These are phyloP conservation scores for Saccharum hybrid DNA, from an alignment of 202 grass and related monocot genomes.

Conservation along the genomic window DNA sequence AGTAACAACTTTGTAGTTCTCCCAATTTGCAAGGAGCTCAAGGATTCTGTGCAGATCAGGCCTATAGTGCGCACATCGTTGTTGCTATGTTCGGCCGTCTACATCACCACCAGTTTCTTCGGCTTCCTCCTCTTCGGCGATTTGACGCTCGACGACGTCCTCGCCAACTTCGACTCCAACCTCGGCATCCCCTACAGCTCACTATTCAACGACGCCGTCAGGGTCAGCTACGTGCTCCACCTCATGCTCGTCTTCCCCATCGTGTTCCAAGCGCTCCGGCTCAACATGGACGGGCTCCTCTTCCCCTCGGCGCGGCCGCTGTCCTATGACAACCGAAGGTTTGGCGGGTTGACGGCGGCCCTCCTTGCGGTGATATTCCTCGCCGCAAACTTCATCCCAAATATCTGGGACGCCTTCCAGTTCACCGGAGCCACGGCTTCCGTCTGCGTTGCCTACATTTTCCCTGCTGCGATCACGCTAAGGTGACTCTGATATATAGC, in stretches of 20 bases:
- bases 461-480: slow-evolving; percentile 74
- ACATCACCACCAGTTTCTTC: slow-evolving; percentile 87
- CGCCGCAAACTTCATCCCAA: slow-evolving; percentile 79
- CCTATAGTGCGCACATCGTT: slow-evolving; percentile 71
- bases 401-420: slow-evolving; percentile 96
- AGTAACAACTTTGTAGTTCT: too few species aligned
- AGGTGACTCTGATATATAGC: slow-evolving; percentile 48
- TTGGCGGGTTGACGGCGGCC: slow-evolving; percentile 49
- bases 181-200: slow-evolving; percentile 84
- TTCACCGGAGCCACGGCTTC: slow-evolving; percentile 87
- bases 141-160: slow-evolving; percentile 83
- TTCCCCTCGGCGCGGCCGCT: slow-evolving; percentile 68
- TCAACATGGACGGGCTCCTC: slow-evolving; percentile 86
- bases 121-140: slow-evolving; percentile 89
- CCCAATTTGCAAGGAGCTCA: slow-evolving; percentile 90
- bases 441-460: slow-evolving; percentile 83
- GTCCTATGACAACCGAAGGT: slow-evolving; percentile 60
- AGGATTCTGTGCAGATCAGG: slow-evolving; percentile 69
- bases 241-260: slow-evolving; percentile 98
- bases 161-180: slow-evolving; percentile 91
- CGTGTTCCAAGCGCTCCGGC: slow-evolving; percentile 83
- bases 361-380: slow-evolving; percentile 73
- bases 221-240: slow-evolving; percentile 86
- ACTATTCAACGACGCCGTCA: slow-evolving; percentile 74
- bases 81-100: slow-evolving; percentile 67